Percentiles rank a stretch among this genome's conserved stretches.
Conservation (phyloP, 2,329 filamentous ascomycete genomes). For the Fusarium sp. region DNA sequence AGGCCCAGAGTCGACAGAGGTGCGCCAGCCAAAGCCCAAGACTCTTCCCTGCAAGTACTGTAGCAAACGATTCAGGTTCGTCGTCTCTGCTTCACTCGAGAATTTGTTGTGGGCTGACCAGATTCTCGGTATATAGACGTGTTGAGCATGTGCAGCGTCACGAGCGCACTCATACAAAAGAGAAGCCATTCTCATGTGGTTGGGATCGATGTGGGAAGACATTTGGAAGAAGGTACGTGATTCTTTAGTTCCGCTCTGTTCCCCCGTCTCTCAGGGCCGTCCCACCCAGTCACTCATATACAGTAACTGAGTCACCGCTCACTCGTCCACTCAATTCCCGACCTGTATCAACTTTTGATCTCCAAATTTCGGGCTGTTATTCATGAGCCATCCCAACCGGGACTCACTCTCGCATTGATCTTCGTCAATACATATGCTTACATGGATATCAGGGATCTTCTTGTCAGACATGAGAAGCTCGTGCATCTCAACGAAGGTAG, state of each 20-base stretch:
- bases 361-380: background rate
- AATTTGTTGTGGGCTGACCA: conserved; percentile 33
- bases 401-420: background rate
- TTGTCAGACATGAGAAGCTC: conserved; percentile 72
- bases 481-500: conserved; percentile 70
- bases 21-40: conserved; percentile 69
- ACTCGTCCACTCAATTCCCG: conserved; percentile 24
- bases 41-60: conserved; percentile 72
- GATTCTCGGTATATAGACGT: conserved; percentile 56
- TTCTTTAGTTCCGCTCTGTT: conserved; percentile 38
- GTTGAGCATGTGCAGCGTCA: conserved; percentile 73
- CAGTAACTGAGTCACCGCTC: conserved; percentile 25
- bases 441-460: conserved; percentile 72
- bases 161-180: conserved; percentile 72
- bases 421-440: conserved; percentile 53
- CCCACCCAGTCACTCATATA: conserved; percentile 32
- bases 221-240: conserved; percentile 69
- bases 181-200: conserved; percentile 70
- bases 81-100: conserved; percentile 28
- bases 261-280: conserved; percentile 31
- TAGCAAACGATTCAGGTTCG: conserved; percentile 71
- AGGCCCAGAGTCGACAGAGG: conserved; percentile 61
- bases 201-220: conserved; percentile 71
- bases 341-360: conserved; percentile 8
- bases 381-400: conserved; percentile 1